Conservation (phyloP, 164 flowering plant species). For the Echeveria elegans region DNA sequence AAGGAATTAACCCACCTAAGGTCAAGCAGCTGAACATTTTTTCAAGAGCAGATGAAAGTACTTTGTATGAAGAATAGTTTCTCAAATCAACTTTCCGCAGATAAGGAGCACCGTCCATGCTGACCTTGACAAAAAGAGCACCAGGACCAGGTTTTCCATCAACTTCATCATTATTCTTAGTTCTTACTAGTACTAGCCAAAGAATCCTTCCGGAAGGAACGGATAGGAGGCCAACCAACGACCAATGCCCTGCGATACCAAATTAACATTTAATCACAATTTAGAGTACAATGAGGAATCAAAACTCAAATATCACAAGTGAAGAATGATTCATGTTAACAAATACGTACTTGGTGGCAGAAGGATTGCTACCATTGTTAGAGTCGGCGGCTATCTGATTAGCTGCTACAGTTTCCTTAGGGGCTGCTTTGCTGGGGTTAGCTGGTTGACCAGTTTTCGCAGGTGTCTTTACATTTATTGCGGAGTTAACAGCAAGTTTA, state of each 20-base stretch:
- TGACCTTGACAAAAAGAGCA: slow-evolving; percentile 20
- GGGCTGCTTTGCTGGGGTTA: slow-evolving; percentile 34
- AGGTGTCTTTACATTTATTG: slow-evolving; percentile 22
- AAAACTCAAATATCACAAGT: background rate
- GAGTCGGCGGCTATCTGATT: slow-evolving; percentile 25
- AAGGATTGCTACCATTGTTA: slow-evolving; percentile 39
- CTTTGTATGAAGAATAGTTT: slow-evolving; percentile 42
- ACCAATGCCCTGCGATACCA: slow-evolving; percentile 56
- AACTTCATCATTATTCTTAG: slow-evolving; percentile 34
- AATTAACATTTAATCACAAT: background rate
- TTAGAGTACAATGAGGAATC: background rate
- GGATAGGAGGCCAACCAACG: slow-evolving; percentile 94
- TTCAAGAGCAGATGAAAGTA: slow-evolving; percentile 66
- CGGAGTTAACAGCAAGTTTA: slow-evolving; percentile 16
- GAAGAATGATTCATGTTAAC: background rate
- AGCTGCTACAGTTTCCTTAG: slow-evolving; percentile 27
- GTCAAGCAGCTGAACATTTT: slow-evolving; percentile 88
- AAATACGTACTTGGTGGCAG: slow-evolving; percentile 73
- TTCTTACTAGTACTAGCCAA: slow-evolving; percentile 51
- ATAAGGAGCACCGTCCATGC: background rate
- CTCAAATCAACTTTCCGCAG: slow-evolving; percentile 23
- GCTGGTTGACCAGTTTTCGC: slow-evolving; percentile 31
- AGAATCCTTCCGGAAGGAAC: slow-evolving; percentile 71
- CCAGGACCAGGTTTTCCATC: slow-evolving; percentile 37
- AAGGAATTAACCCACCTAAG: slow-evolving; percentile 36